Base-by-base conservation (phyloP, 2,329 filamentous ascomycete species). In the Pyrenochaeta sp. region DNA sequence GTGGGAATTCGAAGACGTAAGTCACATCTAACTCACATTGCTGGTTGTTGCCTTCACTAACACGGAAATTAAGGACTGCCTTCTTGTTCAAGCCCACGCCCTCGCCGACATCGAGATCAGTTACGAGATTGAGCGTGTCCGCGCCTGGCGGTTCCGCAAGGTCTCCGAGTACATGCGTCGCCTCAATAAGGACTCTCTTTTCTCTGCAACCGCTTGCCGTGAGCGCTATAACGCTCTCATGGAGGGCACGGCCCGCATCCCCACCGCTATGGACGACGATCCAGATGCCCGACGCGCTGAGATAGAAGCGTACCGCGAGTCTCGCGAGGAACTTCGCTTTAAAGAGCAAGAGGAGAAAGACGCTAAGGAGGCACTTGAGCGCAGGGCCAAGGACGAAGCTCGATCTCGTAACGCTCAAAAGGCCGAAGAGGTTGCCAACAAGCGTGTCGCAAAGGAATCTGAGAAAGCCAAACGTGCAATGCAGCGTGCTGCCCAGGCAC, bases 1-100 rank as follows among this genome's bases (percentile, higher is more conserved):
- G 64, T 85, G 83, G 83, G 77, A 81, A 50, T 72, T 77, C 12
- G 78, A 78, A 19, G 83, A 85, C 68, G 82, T 83, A 70, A 64
- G 75, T 67, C 36, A 39, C 36, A 39, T 39, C 8, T 13, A 39
- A 30, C 8, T 22, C 10, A 4, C 6, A 34, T 30, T 10, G 6
- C n/a, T n/a, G 13, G 13, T 34, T 37, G 3, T n/a, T 43, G 37
- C 36, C 36, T 27, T 40, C 2, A 48, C 54, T 64, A 32, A 64
- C 39, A 40, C 24, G 5, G 8, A 50, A 25, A 2, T n/a, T 19
- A 46, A 84, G 81, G 82, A 84, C 58, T 73, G 79, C 22, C 68
- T 74, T n/a, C 77, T 84, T 19, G 55, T 78, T 9, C 67, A 77
- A 49, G 77, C 80, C 13, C 74, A 79, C 52, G 67, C 75, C 2